Evolutionary conservation across 306 rosid genomes (phyloP), one percentile per base, ranked within the genome.

Genomic region (Prunus davidiana): DNA sequence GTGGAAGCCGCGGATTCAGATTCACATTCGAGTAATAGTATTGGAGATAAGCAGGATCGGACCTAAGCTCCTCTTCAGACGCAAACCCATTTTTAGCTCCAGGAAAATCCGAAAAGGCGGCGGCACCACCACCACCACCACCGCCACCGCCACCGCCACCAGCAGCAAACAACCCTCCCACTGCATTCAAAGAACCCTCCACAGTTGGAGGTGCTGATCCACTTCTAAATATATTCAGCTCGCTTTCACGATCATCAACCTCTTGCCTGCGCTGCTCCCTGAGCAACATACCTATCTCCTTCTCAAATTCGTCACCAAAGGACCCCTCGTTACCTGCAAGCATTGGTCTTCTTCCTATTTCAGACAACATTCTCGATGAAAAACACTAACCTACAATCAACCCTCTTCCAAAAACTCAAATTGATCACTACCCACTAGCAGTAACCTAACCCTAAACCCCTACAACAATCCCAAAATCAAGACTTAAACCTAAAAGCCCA

Each of bases 201-300:
- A 93, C 87, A 45, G 96, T 89, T 34, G 98, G 98, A 62, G 98
- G 98, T 18, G 98, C 98, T 61, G 98, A 93, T 72, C 97, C 97
- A 82, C 97, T 90, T 77, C 97, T 86, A 76, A 76, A 93, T 50
- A 93, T 65, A 84, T 87, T 91, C 43, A 93, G 89, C 67, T 93
- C 96, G 2, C 82, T 79, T 62, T 91, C 97, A 3, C 65, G 95
- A 81, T 91, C 95, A 78, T 93, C 93, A 15, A 83, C 84, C 71
- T 93, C 96, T 64, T 86, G 90, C 74, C 90, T 76, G 27, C 93
- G 89, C 82, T 86, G 98, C 80, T 95, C 96, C 0, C 87, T 91
- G 20, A 95, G 93, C 84, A 90, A 74, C 88, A 90, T 51, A 73
- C 98, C 92, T 64, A 95, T 90, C 90, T 90, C 98, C 70, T 84